A percentile compares a stretch with the other conserved stretches of the same genome.
Evolutionary conservation across 2,329 filamentous ascomycete genomes (phyloP).

Genomic region (Aspergillus sp.): DNA sequence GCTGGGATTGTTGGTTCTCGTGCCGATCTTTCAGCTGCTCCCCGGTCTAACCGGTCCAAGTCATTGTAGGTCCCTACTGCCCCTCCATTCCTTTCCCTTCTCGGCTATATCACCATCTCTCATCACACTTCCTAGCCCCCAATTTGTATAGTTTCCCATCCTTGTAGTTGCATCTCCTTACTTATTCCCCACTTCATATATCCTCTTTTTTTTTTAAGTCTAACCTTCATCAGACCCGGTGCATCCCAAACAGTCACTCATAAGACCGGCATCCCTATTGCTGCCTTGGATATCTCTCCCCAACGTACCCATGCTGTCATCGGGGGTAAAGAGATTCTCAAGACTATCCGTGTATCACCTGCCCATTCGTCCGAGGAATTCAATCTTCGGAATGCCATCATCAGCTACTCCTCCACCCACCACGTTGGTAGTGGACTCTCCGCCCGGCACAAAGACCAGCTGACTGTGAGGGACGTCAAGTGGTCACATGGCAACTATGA

Average conservation of each 20-base stretch:
- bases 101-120: background rate
- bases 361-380: conserved; percentile 57
- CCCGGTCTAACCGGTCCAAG: conserved; percentile 31
- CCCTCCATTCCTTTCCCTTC: conserved; percentile 12
- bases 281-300: conserved; percentile 60
- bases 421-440: conserved; percentile 40
- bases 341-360: conserved; percentile 57
- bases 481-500: conserved; percentile 61
- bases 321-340: conserved; percentile 62
- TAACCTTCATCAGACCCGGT: conserved; percentile 32
- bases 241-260: conserved; percentile 55
- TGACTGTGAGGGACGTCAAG: conserved; percentile 62
- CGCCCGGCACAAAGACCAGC: conserved; percentile 52
- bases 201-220: background rate
- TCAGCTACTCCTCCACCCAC: conserved; percentile 52
- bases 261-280: conserved; percentile 60
- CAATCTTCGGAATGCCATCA: conserved; percentile 58
- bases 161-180: no score
- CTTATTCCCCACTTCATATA: background rate
- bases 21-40: conserved; percentile 20
- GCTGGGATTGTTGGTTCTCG: conserved; percentile 20
- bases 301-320: conserved; percentile 60
- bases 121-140: background rate
- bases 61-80: conserved; percentile 30
- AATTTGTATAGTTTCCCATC: no score